Evolutionary conservation across 2,329 filamentous ascomycete genomes (phyloP).

Genomic region (Gaeumannomyces sp.): DNA sequence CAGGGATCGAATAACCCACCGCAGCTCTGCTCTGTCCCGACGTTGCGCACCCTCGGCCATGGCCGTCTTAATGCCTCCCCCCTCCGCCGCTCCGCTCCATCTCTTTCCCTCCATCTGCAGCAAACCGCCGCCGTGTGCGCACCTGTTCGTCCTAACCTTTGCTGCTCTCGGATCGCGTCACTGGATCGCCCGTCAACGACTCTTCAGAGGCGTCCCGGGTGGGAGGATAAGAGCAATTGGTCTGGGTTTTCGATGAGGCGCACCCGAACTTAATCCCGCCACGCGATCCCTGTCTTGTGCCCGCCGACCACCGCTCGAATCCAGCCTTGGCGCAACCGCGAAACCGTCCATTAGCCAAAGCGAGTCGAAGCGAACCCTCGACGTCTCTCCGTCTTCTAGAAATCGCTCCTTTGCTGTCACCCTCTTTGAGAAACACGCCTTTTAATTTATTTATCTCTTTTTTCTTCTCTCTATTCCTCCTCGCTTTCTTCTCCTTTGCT

Average conservation of each 20-base stretch:
- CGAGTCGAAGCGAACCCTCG: background rate
- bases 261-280: background rate
- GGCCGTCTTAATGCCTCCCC: background rate
- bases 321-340: background rate
- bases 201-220: background rate
- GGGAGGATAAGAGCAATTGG: background rate
- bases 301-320: background rate
- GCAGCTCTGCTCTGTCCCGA: background rate
- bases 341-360: background rate
- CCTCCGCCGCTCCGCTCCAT: background rate
- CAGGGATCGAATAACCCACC: background rate
- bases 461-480: background rate
- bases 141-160: background rate
- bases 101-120: background rate
- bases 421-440: background rate
- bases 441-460: background rate
- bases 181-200: background rate
- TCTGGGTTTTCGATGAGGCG: background rate
- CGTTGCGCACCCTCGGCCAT: background rate
- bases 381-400: background rate
- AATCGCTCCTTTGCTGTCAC: background rate
- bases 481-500: background rate
- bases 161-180: background rate
- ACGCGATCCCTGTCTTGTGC: background rate
- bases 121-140: background rate